These are phyloP conservation scores for Microbotryomycetes sp. DNA, from an alignment of 1,284 basidiomycete species.

Conservation along the genomic window DNA sequence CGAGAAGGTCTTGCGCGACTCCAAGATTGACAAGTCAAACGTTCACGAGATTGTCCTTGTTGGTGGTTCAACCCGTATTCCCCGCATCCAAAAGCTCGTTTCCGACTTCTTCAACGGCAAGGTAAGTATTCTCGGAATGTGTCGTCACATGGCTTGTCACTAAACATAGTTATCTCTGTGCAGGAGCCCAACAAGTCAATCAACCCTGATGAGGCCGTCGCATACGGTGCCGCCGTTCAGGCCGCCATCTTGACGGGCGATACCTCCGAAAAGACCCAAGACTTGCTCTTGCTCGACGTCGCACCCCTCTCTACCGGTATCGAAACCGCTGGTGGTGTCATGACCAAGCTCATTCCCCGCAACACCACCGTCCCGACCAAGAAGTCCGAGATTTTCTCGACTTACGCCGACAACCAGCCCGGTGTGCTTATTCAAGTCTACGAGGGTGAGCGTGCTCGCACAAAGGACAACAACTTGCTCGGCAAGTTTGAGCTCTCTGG, in stretches of 20 bases:
- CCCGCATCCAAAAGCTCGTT: slow-evolving; percentile 95
- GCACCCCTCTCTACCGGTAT: slow-evolving; percentile 92
- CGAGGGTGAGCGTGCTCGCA: slow-evolving; percentile 95
- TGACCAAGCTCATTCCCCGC: slow-evolving; percentile 90
- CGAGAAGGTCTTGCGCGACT: slow-evolving; percentile 97
- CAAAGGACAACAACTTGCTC: slow-evolving; percentile 91
- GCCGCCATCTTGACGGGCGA: slow-evolving; percentile 93
- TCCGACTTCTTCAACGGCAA: slow-evolving; percentile 91
- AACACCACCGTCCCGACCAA: slow-evolving; percentile 97
- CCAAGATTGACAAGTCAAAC: slow-evolving; percentile 94
- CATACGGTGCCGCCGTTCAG: slow-evolving; percentile 83
- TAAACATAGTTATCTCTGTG: background rate
- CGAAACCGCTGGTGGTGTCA: slow-evolving; percentile 96
- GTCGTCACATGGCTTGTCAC: background rate
- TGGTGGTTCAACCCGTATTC: slow-evolving; percentile 97
- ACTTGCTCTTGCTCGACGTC: slow-evolving; percentile 90
- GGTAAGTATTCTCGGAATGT: background rate
- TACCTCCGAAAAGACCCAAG: slow-evolving; percentile 91
- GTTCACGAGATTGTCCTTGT: slow-evolving; percentile 96
- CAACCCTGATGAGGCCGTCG: slow-evolving; percentile 49
- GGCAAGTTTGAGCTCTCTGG: slow-evolving; percentile 95
- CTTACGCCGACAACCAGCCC: slow-evolving; percentile 97
- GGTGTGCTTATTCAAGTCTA: slow-evolving; percentile 92
- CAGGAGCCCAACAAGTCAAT: slow-evolving; percentile 94
- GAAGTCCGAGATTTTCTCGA: slow-evolving; percentile 93